These are phyloP conservation scores for Lachnellula occidentalis DNA, from an alignment of 2,329 filamentous ascomycete genomes.

Conservation along the genomic window DNA sequence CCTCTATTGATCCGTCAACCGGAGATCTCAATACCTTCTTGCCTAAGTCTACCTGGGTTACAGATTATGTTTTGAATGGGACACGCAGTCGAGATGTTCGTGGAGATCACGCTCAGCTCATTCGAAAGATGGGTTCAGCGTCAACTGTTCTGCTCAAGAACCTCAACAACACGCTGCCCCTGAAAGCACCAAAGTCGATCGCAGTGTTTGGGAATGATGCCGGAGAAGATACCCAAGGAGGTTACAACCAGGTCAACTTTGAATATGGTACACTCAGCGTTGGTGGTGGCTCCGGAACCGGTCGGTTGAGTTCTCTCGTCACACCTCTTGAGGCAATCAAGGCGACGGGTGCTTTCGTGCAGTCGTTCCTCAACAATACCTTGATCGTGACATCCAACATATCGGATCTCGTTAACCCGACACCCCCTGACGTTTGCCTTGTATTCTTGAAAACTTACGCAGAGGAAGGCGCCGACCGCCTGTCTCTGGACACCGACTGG, in stretches of 20 bases:
- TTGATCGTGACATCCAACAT: constrained; percentile 34
- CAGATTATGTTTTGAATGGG: constrained; percentile 77
- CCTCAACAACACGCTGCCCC: constrained; percentile 53
- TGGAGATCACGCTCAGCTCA: constrained; percentile 34
- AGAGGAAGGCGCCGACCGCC: constrained; percentile 63
- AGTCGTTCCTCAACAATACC: constrained; percentile 46
- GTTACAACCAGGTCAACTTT: constrained; percentile 25
- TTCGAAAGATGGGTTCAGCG: constrained; percentile 46
- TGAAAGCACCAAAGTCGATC: constrained; percentile 41
- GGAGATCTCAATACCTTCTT: constrained; percentile 16
- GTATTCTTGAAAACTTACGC: constrained; percentile 63
- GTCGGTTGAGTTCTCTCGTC: constrained; percentile 41
- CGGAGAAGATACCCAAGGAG: constrained; percentile 48
- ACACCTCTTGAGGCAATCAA: constrained; percentile 52
- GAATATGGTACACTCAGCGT: constrained; percentile 43
- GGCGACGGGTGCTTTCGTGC: constrained; percentile 48
- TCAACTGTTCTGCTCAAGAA: constrained; percentile 61
- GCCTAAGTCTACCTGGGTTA: constrained; percentile 41
- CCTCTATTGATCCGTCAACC: constrained; percentile 29
- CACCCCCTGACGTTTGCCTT: constrained; percentile 56
- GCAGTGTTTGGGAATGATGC: constrained; percentile 52
- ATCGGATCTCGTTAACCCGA: constrained; percentile 33
- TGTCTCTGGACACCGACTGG: constrained; percentile 29
- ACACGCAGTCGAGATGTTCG: constrained; percentile 77
- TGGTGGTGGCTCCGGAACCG: constrained; percentile 46